Conservation (phyloP, 176 grass and related monocot genomes). For the Carex littledalei region DNA sequence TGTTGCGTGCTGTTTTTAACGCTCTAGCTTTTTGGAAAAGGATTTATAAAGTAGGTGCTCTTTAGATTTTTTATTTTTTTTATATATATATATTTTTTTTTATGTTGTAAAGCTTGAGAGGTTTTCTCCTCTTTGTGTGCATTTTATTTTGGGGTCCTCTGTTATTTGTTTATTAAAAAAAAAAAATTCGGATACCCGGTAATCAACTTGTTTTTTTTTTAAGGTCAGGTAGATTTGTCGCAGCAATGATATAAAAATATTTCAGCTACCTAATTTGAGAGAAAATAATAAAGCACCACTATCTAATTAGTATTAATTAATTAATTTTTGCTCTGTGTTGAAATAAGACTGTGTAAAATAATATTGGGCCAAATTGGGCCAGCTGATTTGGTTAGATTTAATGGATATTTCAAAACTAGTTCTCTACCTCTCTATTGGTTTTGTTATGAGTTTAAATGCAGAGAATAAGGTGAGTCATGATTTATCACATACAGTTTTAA, state of each 20-base stretch:
- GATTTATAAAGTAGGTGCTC: slow-evolving; percentile 11
- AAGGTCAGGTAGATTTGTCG: background rate
- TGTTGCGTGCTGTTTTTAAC: slow-evolving; percentile 12
- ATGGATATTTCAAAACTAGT: background rate
- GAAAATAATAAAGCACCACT: background rate
- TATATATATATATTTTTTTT: background rate
- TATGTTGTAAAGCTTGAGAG: background rate
- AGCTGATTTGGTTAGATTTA: background rate
- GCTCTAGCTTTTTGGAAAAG: slow-evolving; percentile 10
- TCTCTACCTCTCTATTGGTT: too few relatives aligned
- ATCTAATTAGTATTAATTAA: background rate
- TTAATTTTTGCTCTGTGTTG: background rate
- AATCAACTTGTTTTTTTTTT: background rate
- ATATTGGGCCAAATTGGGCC: background rate
- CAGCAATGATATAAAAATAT: background rate
- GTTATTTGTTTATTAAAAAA: background rate
- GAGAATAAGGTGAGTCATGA: background rate
- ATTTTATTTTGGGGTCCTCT: background rate
- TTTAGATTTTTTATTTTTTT: background rate
- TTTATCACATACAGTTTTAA: background rate
- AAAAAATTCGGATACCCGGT: background rate
- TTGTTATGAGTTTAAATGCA: background rate
- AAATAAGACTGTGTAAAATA: background rate
- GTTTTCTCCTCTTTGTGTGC: background rate
- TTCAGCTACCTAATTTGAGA: background rate